A percentile compares a stretch with the other conserved stretches of the same genome.
These are phyloP conservation scores for Lolium rigidum DNA, from an alignment of 176 grass and related monocot species.

Conservation along the genomic window DNA sequence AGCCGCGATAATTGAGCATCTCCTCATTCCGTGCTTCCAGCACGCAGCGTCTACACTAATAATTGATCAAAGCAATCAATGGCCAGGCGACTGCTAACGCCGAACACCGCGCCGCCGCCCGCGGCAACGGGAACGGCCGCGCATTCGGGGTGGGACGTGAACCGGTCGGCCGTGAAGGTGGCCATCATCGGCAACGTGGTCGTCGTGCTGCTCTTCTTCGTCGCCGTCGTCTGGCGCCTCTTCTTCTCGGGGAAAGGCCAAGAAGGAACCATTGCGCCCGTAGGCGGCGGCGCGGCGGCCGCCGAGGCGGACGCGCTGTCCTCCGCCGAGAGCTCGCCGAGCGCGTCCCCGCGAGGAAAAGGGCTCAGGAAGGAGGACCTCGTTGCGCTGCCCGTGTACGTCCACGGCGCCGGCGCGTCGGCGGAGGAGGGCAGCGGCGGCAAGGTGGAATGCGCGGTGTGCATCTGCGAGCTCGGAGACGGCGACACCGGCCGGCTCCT, in stretches of 20 bases:
- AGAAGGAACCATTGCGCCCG: not conserved
- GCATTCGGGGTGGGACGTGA: not conserved
- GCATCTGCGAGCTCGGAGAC: constrained; percentile 56
- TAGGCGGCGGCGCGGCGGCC: not conserved
- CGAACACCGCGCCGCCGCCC: not conserved
- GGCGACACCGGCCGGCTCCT: constrained; percentile 55
- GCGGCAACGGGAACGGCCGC: not conserved
- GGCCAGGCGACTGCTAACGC: constrained; percentile 28
- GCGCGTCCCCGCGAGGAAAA: constrained; percentile 25
- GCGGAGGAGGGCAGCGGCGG: constrained; percentile 12
- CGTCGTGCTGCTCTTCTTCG: constrained; percentile 46
- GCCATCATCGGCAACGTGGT: constrained; percentile 48
- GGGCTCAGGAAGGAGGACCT: constrained; percentile 35
- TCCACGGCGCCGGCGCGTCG: constrained; percentile 19
- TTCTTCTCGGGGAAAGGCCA: constrained; percentile 42
- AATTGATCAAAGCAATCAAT: not conserved
- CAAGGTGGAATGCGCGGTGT: constrained; percentile 60
- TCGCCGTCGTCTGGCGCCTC: constrained; percentile 43
- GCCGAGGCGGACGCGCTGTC: not conserved
- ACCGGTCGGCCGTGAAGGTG: constrained; percentile 24
- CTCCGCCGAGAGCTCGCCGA: constrained; percentile 41
- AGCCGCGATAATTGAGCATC: not conserved
- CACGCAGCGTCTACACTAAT: not conserved
- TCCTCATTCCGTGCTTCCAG: not conserved
- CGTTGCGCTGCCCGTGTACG: constrained; percentile 55